Base-by-base conservation (phyloP, 495 filamentous ascomycete species). In the Penicillium taxi region DNA sequence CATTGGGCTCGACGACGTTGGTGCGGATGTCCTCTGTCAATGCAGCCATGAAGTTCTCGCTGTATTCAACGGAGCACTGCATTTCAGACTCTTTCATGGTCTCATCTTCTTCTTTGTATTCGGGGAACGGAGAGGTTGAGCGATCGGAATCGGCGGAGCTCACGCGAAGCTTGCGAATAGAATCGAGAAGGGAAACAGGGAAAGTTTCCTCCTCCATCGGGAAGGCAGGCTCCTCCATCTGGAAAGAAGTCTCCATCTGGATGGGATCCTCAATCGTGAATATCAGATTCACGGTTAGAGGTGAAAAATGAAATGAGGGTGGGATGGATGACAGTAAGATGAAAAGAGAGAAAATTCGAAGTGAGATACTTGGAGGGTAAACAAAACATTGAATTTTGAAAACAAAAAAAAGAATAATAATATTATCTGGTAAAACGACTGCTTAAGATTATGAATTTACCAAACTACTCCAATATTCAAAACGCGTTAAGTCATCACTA, bases 401-500 rank as follows among this genome's bases (percentile, higher is more conserved):
- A 35, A 3, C 13, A 19, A 5, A 17, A 14, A 19, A 22, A 20
- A 37, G 23, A 24, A 28, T 20, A 26, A 23, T 15, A 12, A 32
- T 12, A 33, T 32, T 42, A 46, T 31, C 35, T 32, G 36, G 12
- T 25, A 38, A 35, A 38, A n/a, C n/a, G n/a, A n/a, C n/a, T n/a
- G n/a, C n/a, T n/a, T n/a, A n/a, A n/a, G n/a, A n/a, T n/a, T n/a
- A n/a, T 27, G 16, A 16, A 29, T 42, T 19, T 27, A 38, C 64
- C 52, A 53, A 48, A n/a, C n/a, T n/a, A n/a, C 49, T 27, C 22
- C 48, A 58, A 46, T 48, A 67, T 64, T 47, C 39, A 50, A 53
- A 45, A 42, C 33, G 26, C 27, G 21, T 26, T 26, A 28, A 16
- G 18, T 21, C 26, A 23, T 32, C 22, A 37, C 21, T 24, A 16